Evolutionary conservation across 225 moss, liverwort and hornwort species (phyloP).

Genomic region (Marchantia polymorpha): DNA sequence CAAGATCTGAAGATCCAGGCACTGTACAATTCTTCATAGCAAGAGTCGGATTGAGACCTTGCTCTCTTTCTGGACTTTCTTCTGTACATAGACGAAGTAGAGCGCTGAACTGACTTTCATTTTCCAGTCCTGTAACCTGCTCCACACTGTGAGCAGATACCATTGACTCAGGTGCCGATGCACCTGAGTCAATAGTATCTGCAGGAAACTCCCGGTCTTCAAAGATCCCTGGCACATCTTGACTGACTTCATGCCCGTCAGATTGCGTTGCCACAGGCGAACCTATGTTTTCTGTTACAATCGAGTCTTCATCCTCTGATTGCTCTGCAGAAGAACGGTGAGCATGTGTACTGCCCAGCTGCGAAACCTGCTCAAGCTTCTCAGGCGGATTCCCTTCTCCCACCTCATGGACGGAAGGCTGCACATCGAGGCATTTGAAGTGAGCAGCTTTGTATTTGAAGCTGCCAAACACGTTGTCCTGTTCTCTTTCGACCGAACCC

Average conservation of each 20-base stretch:
- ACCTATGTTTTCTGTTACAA: neutral
- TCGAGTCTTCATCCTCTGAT: neutral
- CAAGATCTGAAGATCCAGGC: neutral
- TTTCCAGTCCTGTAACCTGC: conserved; percentile 26
- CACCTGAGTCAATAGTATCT: neutral
- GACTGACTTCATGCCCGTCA: neutral
- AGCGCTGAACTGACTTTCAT: conserved; percentile 42
- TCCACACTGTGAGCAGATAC: neutral
- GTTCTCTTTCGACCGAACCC: neutral
- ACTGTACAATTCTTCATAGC: neutral
- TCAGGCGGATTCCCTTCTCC: neutral
- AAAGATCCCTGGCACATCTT: neutral
- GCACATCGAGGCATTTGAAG: neutral
- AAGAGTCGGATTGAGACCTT: neutral
- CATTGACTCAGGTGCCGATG: too few species aligned
- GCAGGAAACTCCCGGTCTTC: neutral
- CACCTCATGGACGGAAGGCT: neutral
- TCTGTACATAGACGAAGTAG: conserved; percentile 38
- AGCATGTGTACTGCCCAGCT: neutral
- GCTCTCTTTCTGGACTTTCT: conserved; percentile 3
- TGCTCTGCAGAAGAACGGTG: neutral
- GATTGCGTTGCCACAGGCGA: conserved; percentile 10
- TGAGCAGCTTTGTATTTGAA: conserved; percentile 10
- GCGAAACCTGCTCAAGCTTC: neutral
- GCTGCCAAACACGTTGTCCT: conserved; percentile 5